Evolutionary conservation across 768 basidiomycete species (phyloP).

Genomic region (Podaxis sp.): DNA sequence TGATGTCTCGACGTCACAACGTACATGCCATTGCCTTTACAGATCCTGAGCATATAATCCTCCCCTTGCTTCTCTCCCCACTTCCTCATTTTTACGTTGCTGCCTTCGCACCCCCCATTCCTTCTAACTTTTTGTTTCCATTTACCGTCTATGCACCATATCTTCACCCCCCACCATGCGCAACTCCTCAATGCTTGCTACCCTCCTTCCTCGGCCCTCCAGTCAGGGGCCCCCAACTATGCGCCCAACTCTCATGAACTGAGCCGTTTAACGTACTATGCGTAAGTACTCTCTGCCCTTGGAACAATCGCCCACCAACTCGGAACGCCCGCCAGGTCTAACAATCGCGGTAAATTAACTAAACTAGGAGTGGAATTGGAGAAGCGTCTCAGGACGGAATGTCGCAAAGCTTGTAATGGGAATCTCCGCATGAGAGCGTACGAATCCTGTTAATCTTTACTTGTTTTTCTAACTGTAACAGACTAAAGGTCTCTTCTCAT

Average conservation of each 20-base stretch:
- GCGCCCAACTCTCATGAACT: slow-evolving; percentile 82
- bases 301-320: background rate
- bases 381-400: slow-evolving; percentile 63
- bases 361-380: slow-evolving; percentile 76
- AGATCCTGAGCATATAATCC: background rate
- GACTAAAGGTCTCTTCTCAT: slow-evolving; percentile 67
- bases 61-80: background rate
- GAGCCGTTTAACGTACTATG: slow-evolving; percentile 82
- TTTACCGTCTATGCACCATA: slow-evolving; percentile 48
- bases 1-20: slow-evolving; percentile 2
- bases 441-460: slow-evolving; percentile 21
- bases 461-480: background rate
- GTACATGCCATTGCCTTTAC: background rate
- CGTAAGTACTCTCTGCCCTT: slow-evolving; percentile 29
- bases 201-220: slow-evolving; percentile 69
- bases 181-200: slow-evolving; percentile 84
- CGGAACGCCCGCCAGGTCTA: slow-evolving; percentile 40
- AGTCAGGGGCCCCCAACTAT: slow-evolving; percentile 73
- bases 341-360: slow-evolving; percentile 73
- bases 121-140: background rate
- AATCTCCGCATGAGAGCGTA: slow-evolving; percentile 80
- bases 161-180: slow-evolving; percentile 82
- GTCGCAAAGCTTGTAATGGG: slow-evolving; percentile 64
- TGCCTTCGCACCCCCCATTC: background rate
- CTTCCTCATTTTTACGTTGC: background rate